A percentile compares a stretch with the other conserved stretches of the same genome.
Evolutionary conservation across 2,329 filamentous ascomycete species (phyloP).

Genomic region (Aspergillus sp.): DNA sequence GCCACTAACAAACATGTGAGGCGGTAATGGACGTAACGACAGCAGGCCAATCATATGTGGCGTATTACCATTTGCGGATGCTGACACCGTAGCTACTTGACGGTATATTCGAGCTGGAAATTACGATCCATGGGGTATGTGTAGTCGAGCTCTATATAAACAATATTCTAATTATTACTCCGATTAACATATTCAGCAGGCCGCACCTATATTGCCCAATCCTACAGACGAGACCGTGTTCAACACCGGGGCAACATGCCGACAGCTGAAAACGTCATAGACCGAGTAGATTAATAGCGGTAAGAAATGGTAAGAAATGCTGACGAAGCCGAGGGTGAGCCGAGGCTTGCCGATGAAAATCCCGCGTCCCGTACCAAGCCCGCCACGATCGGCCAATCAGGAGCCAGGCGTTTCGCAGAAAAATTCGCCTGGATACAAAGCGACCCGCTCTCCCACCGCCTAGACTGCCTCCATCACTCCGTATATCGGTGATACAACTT

Average conservation of each 20-base stretch:
- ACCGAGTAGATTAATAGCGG: slow-evolving; percentile 17
- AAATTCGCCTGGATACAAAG: slow-evolving; percentile 17
- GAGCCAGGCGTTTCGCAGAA: slow-evolving; percentile 16
- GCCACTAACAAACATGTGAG: slow-evolving; percentile 4
- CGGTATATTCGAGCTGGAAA: too few relatives aligned
- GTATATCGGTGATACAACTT: slow-evolving; percentile 27
- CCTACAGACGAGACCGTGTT: too few relatives aligned
- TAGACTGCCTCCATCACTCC: slow-evolving; percentile 18
- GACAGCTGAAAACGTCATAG: slow-evolving; percentile 22
- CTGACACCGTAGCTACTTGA: too few relatives aligned
- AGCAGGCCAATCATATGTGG: neutral
- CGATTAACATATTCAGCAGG: too few relatives aligned
- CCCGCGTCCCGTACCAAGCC: slow-evolving; percentile 18
- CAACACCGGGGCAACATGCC: slow-evolving; percentile 15
- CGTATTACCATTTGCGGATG: neutral
- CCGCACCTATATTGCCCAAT: too few relatives aligned
- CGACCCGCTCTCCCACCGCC: slow-evolving; percentile 20
- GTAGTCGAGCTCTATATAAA: too few relatives aligned
- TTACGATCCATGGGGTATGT: too few relatives aligned
- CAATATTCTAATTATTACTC: too few relatives aligned
- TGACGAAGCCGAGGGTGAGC: slow-evolving; percentile 22
- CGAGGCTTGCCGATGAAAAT: slow-evolving; percentile 27
- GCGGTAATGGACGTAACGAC: slow-evolving; percentile 1
- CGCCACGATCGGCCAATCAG: slow-evolving; percentile 17
- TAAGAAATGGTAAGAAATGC: slow-evolving; percentile 10